Base-by-base conservation (phyloP, 2,329 filamentous ascomycete species). In the Tolypocladium cylindrosporum region DNA sequence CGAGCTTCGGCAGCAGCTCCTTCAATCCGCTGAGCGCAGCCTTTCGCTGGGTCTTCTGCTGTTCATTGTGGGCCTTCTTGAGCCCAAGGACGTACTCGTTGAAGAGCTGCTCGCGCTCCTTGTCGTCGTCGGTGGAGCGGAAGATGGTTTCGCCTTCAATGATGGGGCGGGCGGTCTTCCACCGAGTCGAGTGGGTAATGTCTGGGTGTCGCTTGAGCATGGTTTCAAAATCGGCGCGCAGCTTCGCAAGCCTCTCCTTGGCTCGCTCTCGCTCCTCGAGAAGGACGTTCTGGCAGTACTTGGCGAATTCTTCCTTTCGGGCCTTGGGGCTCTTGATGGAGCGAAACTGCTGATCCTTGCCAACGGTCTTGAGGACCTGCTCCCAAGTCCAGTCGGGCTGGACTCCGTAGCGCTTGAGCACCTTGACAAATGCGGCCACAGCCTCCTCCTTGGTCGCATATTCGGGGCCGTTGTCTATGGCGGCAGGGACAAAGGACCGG, bases 151-250 rank as follows among this genome's bases (percentile, higher is more conserved):
- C 94, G 55, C 89, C 89, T 73, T 97, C 91, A 61, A 99, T 91
- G 63, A 97, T 95, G 11, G 91, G 91, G 55, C 90, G 87, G 56
- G 93, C 94, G 19, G 91, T 97, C 81, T 91, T 96, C 94, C 94
- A 99, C 61, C 91, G 88, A 48, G 93, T 97, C 73, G 95, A 97
- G 72, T 97, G 86, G 73, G 92, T 94, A 74, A 99, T 97, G 73
- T 99, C 94, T 61, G 92, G 91, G 72, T 99, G 93, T 64, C 91
- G 92, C 74, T 88, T 91, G 64, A 99, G 82, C 94, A 99, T 99
- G 57, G 87, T 92, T 65, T 89, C 88, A 74, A 99, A 99, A 78
- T 97, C 94, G 72, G 89, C 82, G 67, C 91, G 90, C 68, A 97
- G 81, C 77, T 97, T 97, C 66, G 90, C 82, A 72, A 96, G 81